Base-by-base conservation (phyloP, 2,329 filamentous ascomycete genomes). In the Xylaria sp. region DNA sequence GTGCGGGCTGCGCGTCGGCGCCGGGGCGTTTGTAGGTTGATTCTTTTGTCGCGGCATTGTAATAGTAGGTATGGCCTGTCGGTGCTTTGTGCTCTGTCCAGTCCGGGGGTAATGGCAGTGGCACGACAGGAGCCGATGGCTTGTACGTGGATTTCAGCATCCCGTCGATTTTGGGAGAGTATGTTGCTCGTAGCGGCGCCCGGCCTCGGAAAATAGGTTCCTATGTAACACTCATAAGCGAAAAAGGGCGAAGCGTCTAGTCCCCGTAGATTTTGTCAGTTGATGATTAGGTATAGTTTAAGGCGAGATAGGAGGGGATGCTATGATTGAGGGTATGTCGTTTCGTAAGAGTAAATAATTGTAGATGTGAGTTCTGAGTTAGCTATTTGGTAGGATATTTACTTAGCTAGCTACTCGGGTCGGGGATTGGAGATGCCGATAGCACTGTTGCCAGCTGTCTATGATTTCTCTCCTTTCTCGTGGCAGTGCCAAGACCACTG, bases 51-150 rank as follows among this genome's bases (percentile, higher is more conserved):
- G 87, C 84, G 54, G 89, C 84, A 81, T 97, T 91, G 83, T 97
- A 96, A 81, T 94, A 98, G 82, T 97, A 98, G 32, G 86, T 86
- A 79, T 97, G 94, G 4, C 93, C 93, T 59, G 91, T 91, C 5
- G 94, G 94, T 61, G 94, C 93, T 81, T 90, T 94, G 82, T 98
- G 94, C 80, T 97, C 93, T n/a, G 92, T 93, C 94, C 94, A 98
- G 71, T 93, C 94, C 51, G 90, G 85, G 32, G 90, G 91, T 0
- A 98, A 84, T 42, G 92, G 88, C 54, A 88, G 88, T 54, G 88
- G 84, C 45, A 82, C 78, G 19, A 81, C 68, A 64, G 79, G 78
- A 55, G 81, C 74, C 9, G 86, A 85, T 24, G 89, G 85, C 68
- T 87, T 89, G 80, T 94, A 89, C n/a, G 92, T 94, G 21, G 91